These are phyloP conservation scores for Galerina sulciceps DNA, from an alignment of 768 basidiomycete genomes.

Conservation along the genomic window DNA sequence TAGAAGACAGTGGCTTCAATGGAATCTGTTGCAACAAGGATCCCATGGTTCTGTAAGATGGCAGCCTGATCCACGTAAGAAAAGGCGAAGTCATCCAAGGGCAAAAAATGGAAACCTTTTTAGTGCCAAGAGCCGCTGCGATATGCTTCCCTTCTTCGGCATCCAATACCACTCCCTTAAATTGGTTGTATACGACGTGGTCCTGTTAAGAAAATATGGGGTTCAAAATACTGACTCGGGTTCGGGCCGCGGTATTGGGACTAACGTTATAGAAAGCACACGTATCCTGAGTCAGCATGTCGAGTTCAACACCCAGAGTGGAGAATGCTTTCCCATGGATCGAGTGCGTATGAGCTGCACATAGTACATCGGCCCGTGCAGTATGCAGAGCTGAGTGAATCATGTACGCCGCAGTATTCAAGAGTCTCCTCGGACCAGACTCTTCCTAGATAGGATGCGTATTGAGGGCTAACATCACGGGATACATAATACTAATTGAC, in stretches of 20 bases:
- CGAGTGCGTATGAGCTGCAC: conserved; percentile 53
- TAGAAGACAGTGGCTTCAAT: conserved; percentile 48
- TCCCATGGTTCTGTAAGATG: conserved; percentile 48
- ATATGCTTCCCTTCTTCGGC: conserved; percentile 49
- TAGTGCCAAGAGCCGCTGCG: conserved; percentile 42
- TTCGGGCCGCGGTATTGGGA: conserved; percentile 7
- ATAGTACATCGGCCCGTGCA: conserved; percentile 51
- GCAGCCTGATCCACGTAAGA: conserved; percentile 30
- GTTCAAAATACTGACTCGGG: neutral
- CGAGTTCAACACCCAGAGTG: conserved; percentile 44
- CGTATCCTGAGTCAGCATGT: conserved; percentile 48
- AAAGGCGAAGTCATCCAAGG: neutral
- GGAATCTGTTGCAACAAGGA: conserved; percentile 41
- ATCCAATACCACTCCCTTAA: conserved; percentile 52
- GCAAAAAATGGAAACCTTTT: conserved; percentile 28
- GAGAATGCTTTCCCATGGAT: conserved; percentile 54
- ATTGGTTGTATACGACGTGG: conserved; percentile 46
- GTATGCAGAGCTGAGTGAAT: conserved; percentile 49
- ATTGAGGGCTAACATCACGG: neutral
- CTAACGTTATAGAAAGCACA: conserved; percentile 45
- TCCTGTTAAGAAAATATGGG: conserved; percentile 25
- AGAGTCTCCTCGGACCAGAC: conserved; percentile 32
- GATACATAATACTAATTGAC: neutral
- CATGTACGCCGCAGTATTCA: conserved; percentile 37
- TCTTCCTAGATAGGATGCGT: conserved; percentile 22